phyloP scores from a whole-genome alignment of 225 moss, liverwort and hornwort genomes.

The Climacium dendroides region DNA sequence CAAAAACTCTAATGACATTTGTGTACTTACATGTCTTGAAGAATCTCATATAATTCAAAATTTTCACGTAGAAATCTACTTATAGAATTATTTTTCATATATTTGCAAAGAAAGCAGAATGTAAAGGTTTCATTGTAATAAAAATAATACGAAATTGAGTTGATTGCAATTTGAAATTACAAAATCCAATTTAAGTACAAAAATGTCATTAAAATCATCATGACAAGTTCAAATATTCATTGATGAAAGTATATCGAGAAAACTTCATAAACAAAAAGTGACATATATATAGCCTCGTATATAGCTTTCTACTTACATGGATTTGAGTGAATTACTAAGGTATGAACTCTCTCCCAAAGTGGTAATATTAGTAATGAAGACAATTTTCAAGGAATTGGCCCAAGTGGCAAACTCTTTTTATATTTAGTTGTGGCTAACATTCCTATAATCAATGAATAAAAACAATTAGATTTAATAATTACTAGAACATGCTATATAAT shows the following conservation, averaged over 20 bases:
- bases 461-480: neutral
- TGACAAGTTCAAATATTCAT: neutral
- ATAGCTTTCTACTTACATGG: neutral
- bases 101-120: neutral
- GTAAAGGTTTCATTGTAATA: neutral
- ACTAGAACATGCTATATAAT: neutral
- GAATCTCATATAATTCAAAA: neutral
- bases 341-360: accelerated
- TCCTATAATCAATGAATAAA: neutral
- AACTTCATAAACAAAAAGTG: neutral
- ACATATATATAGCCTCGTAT: too few relatives aligned
- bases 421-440: neutral
- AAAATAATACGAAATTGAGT: neutral
- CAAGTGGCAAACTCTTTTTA: neutral
- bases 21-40: neutral
- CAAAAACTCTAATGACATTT: neutral
- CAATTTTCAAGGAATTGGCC: accelerated
- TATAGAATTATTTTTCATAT: neutral
- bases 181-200: neutral
- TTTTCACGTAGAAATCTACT: neutral
- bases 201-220: neutral
- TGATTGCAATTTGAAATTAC: neutral
- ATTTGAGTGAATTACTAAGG: neutral
- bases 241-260: neutral
- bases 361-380: neutral